Evolutionary conservation across 495 filamentous ascomycete species (phyloP), one percentile per base, ranked within the genome.

Genomic region (Penicillium longicatenatum): DNA sequence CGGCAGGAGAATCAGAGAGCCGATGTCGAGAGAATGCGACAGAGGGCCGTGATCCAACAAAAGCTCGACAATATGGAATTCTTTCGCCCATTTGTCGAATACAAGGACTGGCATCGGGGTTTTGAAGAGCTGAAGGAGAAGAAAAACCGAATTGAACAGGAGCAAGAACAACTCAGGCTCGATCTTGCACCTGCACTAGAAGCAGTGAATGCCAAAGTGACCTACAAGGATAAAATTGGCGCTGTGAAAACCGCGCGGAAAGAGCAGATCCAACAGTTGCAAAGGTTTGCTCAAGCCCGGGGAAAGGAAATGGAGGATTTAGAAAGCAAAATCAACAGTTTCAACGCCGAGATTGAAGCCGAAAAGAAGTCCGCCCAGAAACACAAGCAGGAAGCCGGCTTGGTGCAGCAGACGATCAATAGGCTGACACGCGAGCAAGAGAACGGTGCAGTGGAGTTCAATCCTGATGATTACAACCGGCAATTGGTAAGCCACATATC

Each of bases 21-120:
- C 7, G 93, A 96, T 64, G 92, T 97, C 6, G 86, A 94, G 59
- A 84, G 91, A 60, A 80, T 96, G 62, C 81, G 85, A 24, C 89
- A 97, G 64, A 80, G 93, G 52, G 81, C 87, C 42, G 73, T 80
- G 17, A 84, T 95, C 20, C 76, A 89, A 61, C 67, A 79, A 51
- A 85, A 79, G 20, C 81, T 94, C n/a, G 75, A 83, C 21, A 74
- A 87, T 31, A 77, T 97, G 31, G 80, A 91, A 59, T 79, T 79
- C 22, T 73, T 83, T 9, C 83, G 84, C 17, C 86, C 90, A 0
- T 72, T 93, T 31, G 79, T 88, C 2, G 72, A 79, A 45, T 97
- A 93, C 67, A 66, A 71, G 19, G 52, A 72, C 30, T 61, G 78
- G 57, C 62, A 70, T 20, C 26, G 44, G 1, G 47, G 60, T 1